Percentiles rank a stretch among this genome's conserved stretches.
Evolutionary conservation across 2,329 filamentous ascomycete genomes (phyloP).

Genomic region (Colletotrichum sp.): DNA sequence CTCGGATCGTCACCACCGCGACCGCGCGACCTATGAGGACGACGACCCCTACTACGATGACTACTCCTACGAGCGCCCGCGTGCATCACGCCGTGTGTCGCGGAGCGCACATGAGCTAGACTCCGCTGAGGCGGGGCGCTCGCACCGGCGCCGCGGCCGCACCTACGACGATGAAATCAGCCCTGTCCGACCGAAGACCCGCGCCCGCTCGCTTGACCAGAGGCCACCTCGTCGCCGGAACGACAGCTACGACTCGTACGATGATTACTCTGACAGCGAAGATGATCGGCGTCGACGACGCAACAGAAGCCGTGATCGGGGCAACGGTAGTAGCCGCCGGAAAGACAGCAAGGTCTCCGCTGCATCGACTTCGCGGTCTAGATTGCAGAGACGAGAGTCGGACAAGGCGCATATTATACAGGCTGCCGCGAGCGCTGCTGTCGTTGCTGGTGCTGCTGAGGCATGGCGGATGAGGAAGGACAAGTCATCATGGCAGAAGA

Average conservation of each 20-base stretch:
- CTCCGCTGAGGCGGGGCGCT: background rate
- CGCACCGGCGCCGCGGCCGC: background rate
- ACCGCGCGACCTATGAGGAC: background rate
- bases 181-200: background rate
- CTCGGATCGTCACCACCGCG: background rate
- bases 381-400: background rate
- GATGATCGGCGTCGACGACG: background rate
- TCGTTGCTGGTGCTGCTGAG: constrained; percentile 17
- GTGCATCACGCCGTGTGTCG: background rate
- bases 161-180: background rate
- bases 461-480: constrained; percentile 20
- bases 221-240: background rate
- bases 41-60: constrained; percentile 11
- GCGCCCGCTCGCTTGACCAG: constrained; percentile 5
- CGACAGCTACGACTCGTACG: background rate
- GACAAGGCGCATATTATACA: constrained; percentile 10
- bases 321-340: background rate
- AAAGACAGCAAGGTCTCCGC: background rate
- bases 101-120: constrained; percentile 1
- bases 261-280: constrained; percentile 11
- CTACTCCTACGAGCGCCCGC: background rate
- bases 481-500: constrained; percentile 14
- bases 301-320: background rate
- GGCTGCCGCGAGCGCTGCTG: constrained; percentile 16
- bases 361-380: background rate